Conservation (phyloP, 768 basidiomycete genomes). For the Serendipita sp. region DNA sequence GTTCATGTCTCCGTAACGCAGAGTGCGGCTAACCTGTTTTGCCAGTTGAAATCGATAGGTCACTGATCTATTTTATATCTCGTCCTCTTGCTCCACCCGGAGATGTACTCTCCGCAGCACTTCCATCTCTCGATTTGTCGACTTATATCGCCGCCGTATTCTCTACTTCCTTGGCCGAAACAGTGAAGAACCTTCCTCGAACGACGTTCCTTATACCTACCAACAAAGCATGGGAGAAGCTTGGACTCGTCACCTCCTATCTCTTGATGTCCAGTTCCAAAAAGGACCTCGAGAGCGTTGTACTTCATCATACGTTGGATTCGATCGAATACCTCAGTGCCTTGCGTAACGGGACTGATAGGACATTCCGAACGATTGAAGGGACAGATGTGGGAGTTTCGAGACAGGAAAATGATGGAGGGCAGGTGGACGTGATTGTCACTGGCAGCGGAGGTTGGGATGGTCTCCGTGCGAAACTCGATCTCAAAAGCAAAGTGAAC, state of each 20-base stretch:
- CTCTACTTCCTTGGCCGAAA: slow-evolving; percentile 67
- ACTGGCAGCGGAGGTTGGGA: not conserved
- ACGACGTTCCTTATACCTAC: slow-evolving; percentile 77
- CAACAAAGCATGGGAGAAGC: slow-evolving; percentile 74
- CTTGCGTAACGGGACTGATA: slow-evolving; percentile 47
- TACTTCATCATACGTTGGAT: slow-evolving; percentile 75
- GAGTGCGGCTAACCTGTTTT: slow-evolving; percentile 3
- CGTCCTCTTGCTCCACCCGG: slow-evolving; percentile 68
- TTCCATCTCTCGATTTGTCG: slow-evolving; percentile 73
- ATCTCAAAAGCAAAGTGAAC: slow-evolving; percentile 27
- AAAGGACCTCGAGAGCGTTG: slow-evolving; percentile 63
- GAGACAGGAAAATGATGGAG: slow-evolving; percentile 18
- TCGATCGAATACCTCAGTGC: slow-evolving; percentile 56
- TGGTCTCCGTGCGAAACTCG: not conserved
- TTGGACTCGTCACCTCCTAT: slow-evolving; percentile 81
- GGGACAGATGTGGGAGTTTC: slow-evolving; percentile 68
- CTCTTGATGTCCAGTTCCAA: slow-evolving; percentile 66
- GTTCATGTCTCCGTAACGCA: slow-evolving; percentile 15
- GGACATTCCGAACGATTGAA: slow-evolving; percentile 67
- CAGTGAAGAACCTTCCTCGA: slow-evolving; percentile 43
- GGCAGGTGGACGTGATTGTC: slow-evolving; percentile 22
- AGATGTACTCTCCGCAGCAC: slow-evolving; percentile 63
- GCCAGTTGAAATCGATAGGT: slow-evolving; percentile 57
- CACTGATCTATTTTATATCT: slow-evolving; percentile 80
- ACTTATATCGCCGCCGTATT: slow-evolving; percentile 83